Evolutionary conservation across 495 filamentous ascomycete species (phyloP).

Genomic region (Haplographium delicatum): DNA sequence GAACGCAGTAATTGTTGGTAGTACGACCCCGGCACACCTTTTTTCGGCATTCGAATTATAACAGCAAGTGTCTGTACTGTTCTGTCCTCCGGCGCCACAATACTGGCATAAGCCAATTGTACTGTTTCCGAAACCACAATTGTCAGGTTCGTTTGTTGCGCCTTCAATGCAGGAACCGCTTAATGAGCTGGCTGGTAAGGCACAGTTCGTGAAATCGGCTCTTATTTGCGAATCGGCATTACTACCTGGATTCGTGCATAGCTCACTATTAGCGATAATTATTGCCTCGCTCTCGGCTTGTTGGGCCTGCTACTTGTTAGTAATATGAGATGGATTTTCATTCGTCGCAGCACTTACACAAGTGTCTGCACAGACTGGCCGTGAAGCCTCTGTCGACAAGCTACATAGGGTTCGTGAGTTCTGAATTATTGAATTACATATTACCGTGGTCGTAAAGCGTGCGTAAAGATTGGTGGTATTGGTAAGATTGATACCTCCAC

Average conservation of each 20-base stretch:
- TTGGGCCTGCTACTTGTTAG: conserved; percentile 52
- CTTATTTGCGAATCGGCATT: conserved; percentile 73
- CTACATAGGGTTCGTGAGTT: conserved; percentile 73
- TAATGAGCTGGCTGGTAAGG: conserved; percentile 73
- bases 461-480: conserved; percentile 87
- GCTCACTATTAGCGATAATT: conserved; percentile 64
- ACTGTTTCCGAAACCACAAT: conserved; percentile 85
- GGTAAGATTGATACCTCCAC: conserved; percentile 67
- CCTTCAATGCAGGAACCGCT: conserved; percentile 69
- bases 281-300: conserved; percentile 83
- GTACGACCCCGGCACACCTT: conserved; percentile 64
- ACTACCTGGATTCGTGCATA: conserved; percentile 60
- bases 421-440: conserved; percentile 95
- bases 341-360: conserved; percentile 55
- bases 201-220: conserved; percentile 88
- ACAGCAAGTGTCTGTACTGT: conserved; percentile 94
- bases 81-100: conserved; percentile 74
- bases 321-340: conserved; percentile 19
- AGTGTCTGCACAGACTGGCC: conserved; percentile 82
- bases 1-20: conserved; percentile 69
- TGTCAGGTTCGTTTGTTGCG: conserved; percentile 70
- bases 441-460: conserved; percentile 83
- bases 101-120: conserved; percentile 81
- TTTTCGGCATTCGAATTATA: conserved; percentile 66
- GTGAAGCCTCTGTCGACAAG: conserved; percentile 54